phyloP scores from a whole-genome alignment of 768 basidiomycete species.

The Paxillus involutus region DNA sequence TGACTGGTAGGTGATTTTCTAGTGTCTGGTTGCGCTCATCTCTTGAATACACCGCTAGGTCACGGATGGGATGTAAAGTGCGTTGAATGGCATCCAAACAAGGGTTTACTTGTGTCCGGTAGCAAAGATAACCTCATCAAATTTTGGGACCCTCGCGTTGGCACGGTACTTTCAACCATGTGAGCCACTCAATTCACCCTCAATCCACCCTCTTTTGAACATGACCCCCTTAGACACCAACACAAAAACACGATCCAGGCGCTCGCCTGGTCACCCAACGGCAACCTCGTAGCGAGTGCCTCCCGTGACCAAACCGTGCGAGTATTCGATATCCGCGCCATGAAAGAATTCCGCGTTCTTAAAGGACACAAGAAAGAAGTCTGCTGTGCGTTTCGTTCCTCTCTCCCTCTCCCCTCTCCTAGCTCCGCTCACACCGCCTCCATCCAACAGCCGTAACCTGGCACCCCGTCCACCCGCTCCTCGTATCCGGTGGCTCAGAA shows the following conservation, averaged over 20 bases:
- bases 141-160: constrained; percentile 98
- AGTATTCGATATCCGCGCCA: constrained; percentile 96
- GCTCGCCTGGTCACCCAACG: constrained; percentile 90
- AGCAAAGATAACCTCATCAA: constrained; percentile 98
- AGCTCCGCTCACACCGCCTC: background rate
- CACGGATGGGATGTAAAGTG: constrained; percentile 99
- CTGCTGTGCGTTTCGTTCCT: constrained; percentile 64
- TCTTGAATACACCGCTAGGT: constrained; percentile 49
- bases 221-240: constrained; percentile 63
- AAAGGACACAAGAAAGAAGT: constrained; percentile 99
- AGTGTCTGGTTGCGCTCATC: background rate
- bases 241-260: constrained; percentile 98
- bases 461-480: constrained; percentile 92
- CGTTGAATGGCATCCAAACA: constrained; percentile 98
- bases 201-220: background rate
- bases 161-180: constrained; percentile 88
- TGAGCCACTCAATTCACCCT: constrained; percentile 36
- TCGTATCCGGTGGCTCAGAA: constrained; percentile 93
- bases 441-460: constrained; percentile 73
- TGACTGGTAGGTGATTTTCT: constrained; percentile 58
- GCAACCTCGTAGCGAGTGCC: constrained; percentile 90
- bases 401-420: background rate
- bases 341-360: constrained; percentile 91
- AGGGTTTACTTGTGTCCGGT: constrained; percentile 91
- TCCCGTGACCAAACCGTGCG: constrained; percentile 94